Percentiles rank a stretch among this genome's conserved stretches.
phyloP scores from a whole-genome alignment of 2,329 filamentous ascomycete species.

The Myriosclerotinia scirpicola region DNA sequence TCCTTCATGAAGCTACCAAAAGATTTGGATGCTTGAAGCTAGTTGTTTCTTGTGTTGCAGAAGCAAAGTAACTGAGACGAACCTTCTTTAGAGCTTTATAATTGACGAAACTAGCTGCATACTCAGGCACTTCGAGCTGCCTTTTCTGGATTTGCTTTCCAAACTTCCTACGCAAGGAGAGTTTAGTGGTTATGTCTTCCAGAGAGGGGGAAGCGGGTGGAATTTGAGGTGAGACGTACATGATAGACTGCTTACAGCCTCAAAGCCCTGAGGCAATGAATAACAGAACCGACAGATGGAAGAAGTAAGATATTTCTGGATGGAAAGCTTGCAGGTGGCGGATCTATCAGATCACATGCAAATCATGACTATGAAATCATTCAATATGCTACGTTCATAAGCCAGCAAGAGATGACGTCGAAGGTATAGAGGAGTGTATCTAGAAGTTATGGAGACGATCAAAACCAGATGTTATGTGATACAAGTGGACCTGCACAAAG shows the following conservation, averaged over 20 bases:
- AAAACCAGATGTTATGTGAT: slow-evolving; percentile 6
- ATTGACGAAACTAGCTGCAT: slow-evolving; percentile 98
- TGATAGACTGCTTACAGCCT: slow-evolving; percentile 37
- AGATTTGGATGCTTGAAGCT: neutral
- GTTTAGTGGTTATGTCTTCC: slow-evolving; percentile 23
- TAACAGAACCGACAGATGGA: slow-evolving; percentile 21
- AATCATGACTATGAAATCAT: slow-evolving; percentile 26
- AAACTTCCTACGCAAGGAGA: slow-evolving; percentile 75
- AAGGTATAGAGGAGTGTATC: neutral
- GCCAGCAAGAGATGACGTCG: slow-evolving; percentile 12
- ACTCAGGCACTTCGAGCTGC: slow-evolving; percentile 98
- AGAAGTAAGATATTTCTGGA: slow-evolving; percentile 15
- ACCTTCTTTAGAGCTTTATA: slow-evolving; percentile 99
- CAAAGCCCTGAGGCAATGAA: slow-evolving; percentile 34
- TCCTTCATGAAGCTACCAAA: slow-evolving; percentile 3
- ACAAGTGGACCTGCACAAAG: slow-evolving; percentile 21
- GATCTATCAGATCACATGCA: slow-evolving; percentile 32
- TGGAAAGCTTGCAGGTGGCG: slow-evolving; percentile 8
- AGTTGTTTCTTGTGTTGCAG: slow-evolving; percentile 20
- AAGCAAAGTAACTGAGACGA: slow-evolving; percentile 33
- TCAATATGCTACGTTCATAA: slow-evolving; percentile 14
- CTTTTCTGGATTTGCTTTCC: slow-evolving; percentile 99
- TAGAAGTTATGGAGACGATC: slow-evolving; percentile 8
- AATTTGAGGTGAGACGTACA: slow-evolving; percentile 35
- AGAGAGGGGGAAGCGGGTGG: neutral